These are phyloP conservation scores for Bidens hawaiensis DNA, from an alignment of 140 eudicot genomes.

Conservation along the genomic window DNA sequence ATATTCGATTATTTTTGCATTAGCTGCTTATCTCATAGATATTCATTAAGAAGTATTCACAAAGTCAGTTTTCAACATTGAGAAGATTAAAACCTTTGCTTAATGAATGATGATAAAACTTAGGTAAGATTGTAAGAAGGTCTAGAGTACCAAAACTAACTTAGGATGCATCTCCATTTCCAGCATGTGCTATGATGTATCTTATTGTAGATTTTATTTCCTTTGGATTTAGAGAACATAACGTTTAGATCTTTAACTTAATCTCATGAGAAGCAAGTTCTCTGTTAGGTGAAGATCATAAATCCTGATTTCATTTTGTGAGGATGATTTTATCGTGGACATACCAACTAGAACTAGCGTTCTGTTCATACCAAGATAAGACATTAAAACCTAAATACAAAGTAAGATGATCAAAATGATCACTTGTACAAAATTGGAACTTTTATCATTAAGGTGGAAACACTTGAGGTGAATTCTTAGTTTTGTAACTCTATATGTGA, in stretches of 20 bases:
- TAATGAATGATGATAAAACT: neutral
- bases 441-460: neutral
- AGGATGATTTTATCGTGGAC: neutral
- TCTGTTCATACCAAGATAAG: neutral
- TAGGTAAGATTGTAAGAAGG: neutral
- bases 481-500: neutral
- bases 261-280: neutral
- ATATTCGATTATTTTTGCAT: too few relatives aligned
- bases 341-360: neutral
- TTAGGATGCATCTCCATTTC: neutral
- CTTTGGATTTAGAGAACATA: neutral
- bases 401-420: neutral
- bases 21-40: slow-evolving; percentile 2
- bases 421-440: neutral
- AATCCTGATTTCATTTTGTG: neutral
- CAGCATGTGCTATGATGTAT: neutral
- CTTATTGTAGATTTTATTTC: neutral
- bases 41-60: neutral
- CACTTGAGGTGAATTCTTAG: neutral
- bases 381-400: neutral
- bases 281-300: neutral
- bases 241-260: neutral
- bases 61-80: neutral
- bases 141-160: neutral
- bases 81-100: neutral